Evolutionary conservation across 2,329 filamentous ascomycete species (phyloP).

Genomic region (Incumbomyces delicatus): DNA sequence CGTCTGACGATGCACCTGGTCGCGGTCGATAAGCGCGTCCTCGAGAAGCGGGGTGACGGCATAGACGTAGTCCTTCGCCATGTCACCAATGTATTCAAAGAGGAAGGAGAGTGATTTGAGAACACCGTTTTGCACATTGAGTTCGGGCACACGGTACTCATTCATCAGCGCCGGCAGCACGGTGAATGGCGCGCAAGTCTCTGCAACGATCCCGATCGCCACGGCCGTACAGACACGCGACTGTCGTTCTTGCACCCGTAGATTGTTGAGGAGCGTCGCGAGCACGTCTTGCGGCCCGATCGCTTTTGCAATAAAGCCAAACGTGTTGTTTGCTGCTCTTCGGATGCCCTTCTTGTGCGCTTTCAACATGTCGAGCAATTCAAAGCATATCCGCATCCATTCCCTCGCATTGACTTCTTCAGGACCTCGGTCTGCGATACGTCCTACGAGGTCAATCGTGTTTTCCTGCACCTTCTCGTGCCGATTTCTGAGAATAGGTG

Average conservation of each 20-base stretch:
- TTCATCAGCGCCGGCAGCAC: slow-evolving; percentile 99
- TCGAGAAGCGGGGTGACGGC: slow-evolving; percentile 92
- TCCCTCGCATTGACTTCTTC: slow-evolving; percentile 94
- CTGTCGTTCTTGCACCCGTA: slow-evolving; percentile 93
- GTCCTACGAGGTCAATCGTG: slow-evolving; percentile 93
- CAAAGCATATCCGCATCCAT: slow-evolving; percentile 99
- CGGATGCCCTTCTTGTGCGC: slow-evolving; percentile 99
- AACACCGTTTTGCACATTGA: slow-evolving; percentile 98
- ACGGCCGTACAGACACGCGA: slow-evolving; percentile 97
- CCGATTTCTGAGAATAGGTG: slow-evolving; percentile 94
- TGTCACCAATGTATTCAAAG: slow-evolving; percentile 98
- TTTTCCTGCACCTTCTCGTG: slow-evolving; percentile 99
- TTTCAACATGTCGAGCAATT: slow-evolving; percentile 97
- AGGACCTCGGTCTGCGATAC: slow-evolving; percentile 92
- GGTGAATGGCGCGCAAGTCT: slow-evolving; percentile 96
- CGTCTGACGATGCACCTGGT: slow-evolving; percentile 95
- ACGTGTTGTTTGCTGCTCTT: slow-evolving; percentile 97
- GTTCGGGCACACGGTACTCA: slow-evolving; percentile 93
- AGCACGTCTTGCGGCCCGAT: slow-evolving; percentile 97
- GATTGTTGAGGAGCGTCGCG: slow-evolving; percentile 89
- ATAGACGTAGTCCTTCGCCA: slow-evolving; percentile 99
- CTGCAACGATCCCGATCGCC: slow-evolving; percentile 94
- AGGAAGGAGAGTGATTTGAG: slow-evolving; percentile 94
- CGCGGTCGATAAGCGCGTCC: slow-evolving; percentile 92
- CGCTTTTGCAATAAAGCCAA: slow-evolving; percentile 98